Evolutionary conservation across 768 basidiomycete genomes (phyloP), one percentile per base, ranked within the genome.

Genomic region (Zangia roseola): DNA sequence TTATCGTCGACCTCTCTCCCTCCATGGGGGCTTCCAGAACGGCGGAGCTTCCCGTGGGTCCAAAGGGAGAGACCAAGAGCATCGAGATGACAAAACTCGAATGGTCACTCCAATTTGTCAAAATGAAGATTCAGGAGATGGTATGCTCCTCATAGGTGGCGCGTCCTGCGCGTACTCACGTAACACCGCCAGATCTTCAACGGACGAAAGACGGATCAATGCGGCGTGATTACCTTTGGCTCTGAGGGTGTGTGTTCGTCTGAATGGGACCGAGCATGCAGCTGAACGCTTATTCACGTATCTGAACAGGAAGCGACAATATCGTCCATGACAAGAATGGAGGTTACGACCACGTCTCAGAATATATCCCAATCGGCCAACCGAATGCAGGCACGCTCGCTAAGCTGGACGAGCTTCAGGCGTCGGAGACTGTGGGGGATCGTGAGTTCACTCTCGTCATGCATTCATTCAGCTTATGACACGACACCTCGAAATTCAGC

Each of bases 51-150:
- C 74, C 82, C 5, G 70, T 72, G 25, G 78, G 77, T 21, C 69
- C 78, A 12, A 69, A 78, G 31, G 81, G 80, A 40, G 77, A 83
- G 54, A 59, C 68, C 30, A 72, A 71, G 38, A 69, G 73, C 13
- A 69, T 76, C 31, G 76, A 88, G 56, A 83, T 86, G 69, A 82
- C 88, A 7, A 87, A 91, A 63, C 75, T 98, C 24, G 81, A 90
- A 59, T 87, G 88, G 79, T 77, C 80, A 1, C 75, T 95, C 38
- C 88, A 92, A 61, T 97, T 86, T 61, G 89, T 91, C 14, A 91
- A 90, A 65, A 78, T 92, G 55, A 93, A 93, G 67, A 79, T 94
- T 28, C 91, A 95, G 63, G 89, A 94, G 52, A 93, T 95, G 86
- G 91, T 90, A 45, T 10, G 66, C 61, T 14, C 12, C 23, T n/a